Percentiles rank a stretch among this genome's conserved stretches.
Conservation (phyloP, 257 asterid genomes). For the Nicotiana otophora region DNA sequence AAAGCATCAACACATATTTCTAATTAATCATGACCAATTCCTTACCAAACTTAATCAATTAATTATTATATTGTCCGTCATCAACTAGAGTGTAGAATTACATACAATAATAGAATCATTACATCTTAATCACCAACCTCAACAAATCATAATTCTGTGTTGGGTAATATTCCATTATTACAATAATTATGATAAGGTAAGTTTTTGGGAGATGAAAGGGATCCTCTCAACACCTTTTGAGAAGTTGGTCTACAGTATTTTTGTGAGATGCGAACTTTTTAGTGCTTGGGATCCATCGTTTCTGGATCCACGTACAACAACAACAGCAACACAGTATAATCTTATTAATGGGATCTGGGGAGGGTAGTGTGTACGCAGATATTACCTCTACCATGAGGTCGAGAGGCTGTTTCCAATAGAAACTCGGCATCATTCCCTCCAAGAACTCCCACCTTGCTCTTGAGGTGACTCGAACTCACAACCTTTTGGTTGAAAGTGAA, state of each 20-base stretch:
- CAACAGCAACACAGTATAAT: no score
- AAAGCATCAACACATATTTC: background rate
- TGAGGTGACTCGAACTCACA: no score
- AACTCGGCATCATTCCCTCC: no score
- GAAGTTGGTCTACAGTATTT: background rate
- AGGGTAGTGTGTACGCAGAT: no score
- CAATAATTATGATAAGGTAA: background rate
- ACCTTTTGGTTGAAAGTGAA: no score
- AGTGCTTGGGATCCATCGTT: background rate
- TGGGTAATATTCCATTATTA: background rate
- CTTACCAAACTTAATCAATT: slow-evolving; percentile 4
- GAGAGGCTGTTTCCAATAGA: no score
- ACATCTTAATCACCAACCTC: background rate
- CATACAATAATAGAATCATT: background rate
- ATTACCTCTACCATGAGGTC: no score
- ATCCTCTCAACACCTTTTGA: background rate
- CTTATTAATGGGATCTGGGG: no score
- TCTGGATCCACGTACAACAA: no score
- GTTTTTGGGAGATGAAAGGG: no score
- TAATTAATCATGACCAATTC: background rate
- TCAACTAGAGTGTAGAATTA: background rate
- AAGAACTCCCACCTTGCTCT: no score
- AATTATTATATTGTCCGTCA: background rate
- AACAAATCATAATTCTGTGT: background rate
- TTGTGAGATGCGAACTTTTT: background rate